Evolutionary conservation across 768 basidiomycete genomes (phyloP), one percentile per base, ranked within the genome.

Genomic region (Russula compacta): DNA sequence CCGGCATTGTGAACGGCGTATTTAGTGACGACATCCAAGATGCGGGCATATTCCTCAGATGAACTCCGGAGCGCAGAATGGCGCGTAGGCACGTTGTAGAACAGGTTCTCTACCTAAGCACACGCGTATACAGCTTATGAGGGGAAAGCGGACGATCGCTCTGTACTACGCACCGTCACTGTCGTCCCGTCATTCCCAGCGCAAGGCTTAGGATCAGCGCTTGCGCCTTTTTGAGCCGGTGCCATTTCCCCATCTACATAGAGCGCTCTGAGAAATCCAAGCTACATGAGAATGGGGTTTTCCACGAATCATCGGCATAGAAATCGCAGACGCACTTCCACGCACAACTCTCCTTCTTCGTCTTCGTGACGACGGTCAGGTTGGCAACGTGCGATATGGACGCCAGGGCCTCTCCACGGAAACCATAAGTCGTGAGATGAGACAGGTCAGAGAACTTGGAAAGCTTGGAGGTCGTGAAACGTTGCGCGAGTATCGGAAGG

Each of bases 161-260:
- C 8, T 14, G 29, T 19, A 3, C 15, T 36, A 72, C 82, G 54
- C 68, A 92, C 95, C 2, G 81, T 86, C 48, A 98, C 86, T 2
- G 83, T 86, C 0, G 97, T 98, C 3, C 97, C 97, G 58, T 97
- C 90, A 67, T 95, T 97, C 6, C 94, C 94, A 17, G 97, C 95
- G 64, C 86, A 88, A 14, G 95, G 87, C 67, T 89, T 91, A 0
- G 95, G 92, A 49, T 94, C 89, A 0, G 82, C 70, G 1, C 79
- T 79, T 53, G 83, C 80, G 1, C 89, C 89, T 11, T 85, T 79
- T 69, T 90, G 93, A 0, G 81, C 71, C 12, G 86, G 81, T 2
- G 83, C 77, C 39, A 98, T 77, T 6, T 73, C 73, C 0, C 97
- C 93, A 70, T 98, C 88, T 4, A 80, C 73, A 71, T 95, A 99